These are phyloP conservation scores for Inga laurina DNA, from an alignment of 306 rosid species.

Conservation along the genomic window DNA sequence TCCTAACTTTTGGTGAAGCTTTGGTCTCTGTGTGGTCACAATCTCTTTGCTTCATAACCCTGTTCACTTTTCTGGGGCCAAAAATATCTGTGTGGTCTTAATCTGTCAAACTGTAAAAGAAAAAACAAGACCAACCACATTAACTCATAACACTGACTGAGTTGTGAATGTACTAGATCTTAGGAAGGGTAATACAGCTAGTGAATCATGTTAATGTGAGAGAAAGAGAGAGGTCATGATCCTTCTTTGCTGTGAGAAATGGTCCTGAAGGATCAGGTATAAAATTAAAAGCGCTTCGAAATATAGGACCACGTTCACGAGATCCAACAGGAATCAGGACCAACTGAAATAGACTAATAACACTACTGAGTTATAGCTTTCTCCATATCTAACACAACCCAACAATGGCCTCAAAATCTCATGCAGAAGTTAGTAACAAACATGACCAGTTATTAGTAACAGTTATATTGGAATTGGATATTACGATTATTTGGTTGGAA, in stretches of 20 bases:
- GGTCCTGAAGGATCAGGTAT: constrained; percentile 38
- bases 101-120: background rate
- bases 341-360: constrained; percentile 30
- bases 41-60: background rate
- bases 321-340: constrained; percentile 35
- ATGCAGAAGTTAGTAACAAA: background rate
- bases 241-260: constrained; percentile 37
- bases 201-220: background rate
- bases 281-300: background rate
- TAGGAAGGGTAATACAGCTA: background rate
- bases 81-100: background rate
- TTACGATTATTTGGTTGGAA: constrained; percentile 22
- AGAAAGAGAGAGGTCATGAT: constrained; percentile 30
- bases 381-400: constrained; percentile 4
- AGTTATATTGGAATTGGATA: background rate
- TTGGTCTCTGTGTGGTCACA: background rate
- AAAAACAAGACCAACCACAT: background rate
- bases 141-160: background rate
- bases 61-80: constrained; percentile 20
- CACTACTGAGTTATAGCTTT: constrained; percentile 16
- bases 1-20: constrained; percentile 20
- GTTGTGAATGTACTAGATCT: background rate
- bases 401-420: background rate
- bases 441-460: background rate
- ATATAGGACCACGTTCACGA: constrained; percentile 39